Base-by-base conservation (phyloP, 257 asterid genomes). In the Coffea canephora region DNA sequence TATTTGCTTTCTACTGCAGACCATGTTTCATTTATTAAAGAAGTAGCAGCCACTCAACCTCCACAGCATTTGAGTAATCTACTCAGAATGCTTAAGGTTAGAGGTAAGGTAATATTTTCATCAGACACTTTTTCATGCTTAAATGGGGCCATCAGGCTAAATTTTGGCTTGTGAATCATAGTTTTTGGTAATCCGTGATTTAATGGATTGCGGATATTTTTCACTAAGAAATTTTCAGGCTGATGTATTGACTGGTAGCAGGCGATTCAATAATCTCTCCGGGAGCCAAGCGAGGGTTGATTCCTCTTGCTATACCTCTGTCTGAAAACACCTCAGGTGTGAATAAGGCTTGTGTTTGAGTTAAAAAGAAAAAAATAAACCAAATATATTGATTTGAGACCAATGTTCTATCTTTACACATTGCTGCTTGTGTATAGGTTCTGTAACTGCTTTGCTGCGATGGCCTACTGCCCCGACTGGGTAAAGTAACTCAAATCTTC, bases 401-500 rank as follows among this genome's bases (percentile, higher is more conserved):
- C 67, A 41, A 76, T 74, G 3, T 59, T 68, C 39, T 65, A 49
- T 41, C 64, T 73, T 70, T 49, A 74, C 64, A 36, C 71, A 31
- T 82, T 5, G 59, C 74, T 77, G 69, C 34, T 80, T 86, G 78
- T 74, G 83, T 88, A 67, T 82, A 95, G 99, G 97, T 84, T 89
- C 97, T 77, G 66, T 92, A 75, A 91, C 97, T 79, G 98, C 98
- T 43, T 83, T 95, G 88, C 81, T 96, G 81, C 91, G 98, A 31
- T 96, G 99, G 99, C 99, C 99, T 80, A 96, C 99, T 86, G 96
- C 99, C 81, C 99, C 98, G 46, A 64, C 89, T 82, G 95, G 99
- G 98, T 95, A 91, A 88, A 76, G 76, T 65, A 75, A 75, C 34
- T 84, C 74, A 62, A 52, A 41, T 68, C 83, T 79, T 77, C 83